These are phyloP conservation scores for Tricholoma furcatifolium DNA, from an alignment of 768 basidiomycete species.

Conservation along the genomic window DNA sequence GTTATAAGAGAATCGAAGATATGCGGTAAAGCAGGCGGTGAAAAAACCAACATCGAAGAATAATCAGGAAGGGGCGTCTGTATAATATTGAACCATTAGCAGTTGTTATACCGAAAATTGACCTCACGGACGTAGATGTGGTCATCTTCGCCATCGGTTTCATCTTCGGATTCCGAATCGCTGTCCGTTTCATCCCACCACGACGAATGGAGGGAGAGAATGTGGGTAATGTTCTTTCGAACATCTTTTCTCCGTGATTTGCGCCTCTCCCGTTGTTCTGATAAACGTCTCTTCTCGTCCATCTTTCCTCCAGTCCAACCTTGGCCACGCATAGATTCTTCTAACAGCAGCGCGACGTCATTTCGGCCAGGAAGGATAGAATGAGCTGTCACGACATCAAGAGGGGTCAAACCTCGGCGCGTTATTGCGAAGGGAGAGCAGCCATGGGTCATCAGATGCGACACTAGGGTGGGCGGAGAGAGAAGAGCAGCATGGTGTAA, in stretches of 20 bases:
- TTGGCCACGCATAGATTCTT: slow-evolving; percentile 84
- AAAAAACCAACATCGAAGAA: slow-evolving; percentile 91
- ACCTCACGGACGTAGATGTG: slow-evolving; percentile 44
- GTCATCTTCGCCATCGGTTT: slow-evolving; percentile 43
- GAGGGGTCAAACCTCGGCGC: slow-evolving; percentile 74
- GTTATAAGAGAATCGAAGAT: slow-evolving; percentile 83
- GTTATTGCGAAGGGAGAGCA: slow-evolving; percentile 82
- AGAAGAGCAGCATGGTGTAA: slow-evolving; percentile 89
- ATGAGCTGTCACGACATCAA: slow-evolving; percentile 88
- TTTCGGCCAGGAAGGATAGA: slow-evolving; percentile 78
- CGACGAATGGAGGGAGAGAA: slow-evolving; percentile 52
- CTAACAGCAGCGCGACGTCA: slow-evolving; percentile 83
- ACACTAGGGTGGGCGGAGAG: slow-evolving; percentile 87
- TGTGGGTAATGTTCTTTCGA: slow-evolving; percentile 55
- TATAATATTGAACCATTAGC: slow-evolving; percentile 1
- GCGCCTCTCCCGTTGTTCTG: slow-evolving; percentile 58
- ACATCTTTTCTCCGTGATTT: slow-evolving; percentile 52
- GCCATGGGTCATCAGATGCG: slow-evolving; percentile 90
- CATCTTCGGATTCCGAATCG: slow-evolving; percentile 43
- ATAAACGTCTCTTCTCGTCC: slow-evolving; percentile 60
- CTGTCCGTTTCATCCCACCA: slow-evolving; percentile 67
- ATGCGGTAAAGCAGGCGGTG: slow-evolving; percentile 70
- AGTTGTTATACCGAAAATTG: slow-evolving; percentile 1
- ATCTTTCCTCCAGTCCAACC: slow-evolving; percentile 81
- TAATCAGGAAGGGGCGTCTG: slow-evolving; percentile 74